phyloP scores from a whole-genome alignment of 768 basidiomycete genomes.

The Boletales sp. region DNA sequence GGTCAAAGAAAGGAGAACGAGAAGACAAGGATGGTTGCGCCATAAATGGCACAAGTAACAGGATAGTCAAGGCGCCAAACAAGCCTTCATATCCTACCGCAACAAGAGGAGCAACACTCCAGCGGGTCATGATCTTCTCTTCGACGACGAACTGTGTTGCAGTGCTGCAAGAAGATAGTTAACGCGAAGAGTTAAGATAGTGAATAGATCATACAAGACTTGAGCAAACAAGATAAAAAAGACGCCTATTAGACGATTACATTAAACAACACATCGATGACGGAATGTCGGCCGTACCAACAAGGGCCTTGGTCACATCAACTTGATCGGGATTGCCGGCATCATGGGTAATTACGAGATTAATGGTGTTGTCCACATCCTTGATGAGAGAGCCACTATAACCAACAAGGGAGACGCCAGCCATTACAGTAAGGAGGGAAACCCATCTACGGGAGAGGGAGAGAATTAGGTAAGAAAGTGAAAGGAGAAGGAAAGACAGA shows the following conservation, averaged over 20 bases:
- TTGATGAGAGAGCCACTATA: slow-evolving; percentile 87
- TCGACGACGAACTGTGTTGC: slow-evolving; percentile 93
- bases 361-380: slow-evolving; percentile 32
- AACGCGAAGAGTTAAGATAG: background rate
- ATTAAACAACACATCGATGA: slow-evolving; percentile 15
- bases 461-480: slow-evolving; percentile 1
- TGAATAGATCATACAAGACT: slow-evolving; percentile 63
- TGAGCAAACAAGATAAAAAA: slow-evolving; percentile 93
- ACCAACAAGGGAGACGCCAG: slow-evolving; percentile 81
- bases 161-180: slow-evolving; percentile 47
- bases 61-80: slow-evolving; percentile 80
- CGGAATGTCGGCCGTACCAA: slow-evolving; percentile 45
- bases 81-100: slow-evolving; percentile 95
- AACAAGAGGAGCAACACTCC: slow-evolving; percentile 82
- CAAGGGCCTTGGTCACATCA: slow-evolving; percentile 65
- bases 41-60: slow-evolving; percentile 77
- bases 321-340: slow-evolving; percentile 48
- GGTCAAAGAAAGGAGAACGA: slow-evolving; percentile 76
- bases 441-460: slow-evolving; percentile 60
- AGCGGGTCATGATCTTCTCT: slow-evolving; percentile 91
- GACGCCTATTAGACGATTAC: slow-evolving; percentile 53
- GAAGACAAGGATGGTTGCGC: slow-evolving; percentile 64
- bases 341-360: slow-evolving; percentile 8
- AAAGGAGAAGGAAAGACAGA: slow-evolving; percentile 29
- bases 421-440: slow-evolving; percentile 84